A percentile compares a stretch with the other conserved stretches of the same genome.
Conservation (phyloP, 1,284 basidiomycete species). For the Cystobasidium sp. region DNA sequence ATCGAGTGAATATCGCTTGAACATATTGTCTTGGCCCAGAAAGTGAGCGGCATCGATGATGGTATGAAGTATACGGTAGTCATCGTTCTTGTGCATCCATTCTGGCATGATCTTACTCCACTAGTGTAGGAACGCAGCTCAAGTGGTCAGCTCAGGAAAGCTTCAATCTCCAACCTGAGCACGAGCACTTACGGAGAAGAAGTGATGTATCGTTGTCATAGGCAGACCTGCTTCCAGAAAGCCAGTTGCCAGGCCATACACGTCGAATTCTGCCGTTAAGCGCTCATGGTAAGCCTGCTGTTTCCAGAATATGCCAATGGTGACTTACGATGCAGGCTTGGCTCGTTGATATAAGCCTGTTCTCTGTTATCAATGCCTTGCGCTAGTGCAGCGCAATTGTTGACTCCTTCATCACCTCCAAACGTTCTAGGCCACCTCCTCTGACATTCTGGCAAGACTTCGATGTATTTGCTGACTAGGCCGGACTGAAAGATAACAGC, state of each 20-base stretch:
- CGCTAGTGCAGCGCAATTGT: constrained; percentile 11
- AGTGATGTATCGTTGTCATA: constrained; percentile 23
- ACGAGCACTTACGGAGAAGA: constrained; percentile 14
- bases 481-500: not conserved
- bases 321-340: constrained; percentile 24
- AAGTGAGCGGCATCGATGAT: constrained; percentile 16
- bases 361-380: constrained; percentile 2
- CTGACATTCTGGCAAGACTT: constrained; percentile 17
- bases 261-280: constrained; percentile 6
- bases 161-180: too few relatives aligned
- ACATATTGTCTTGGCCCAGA: constrained; percentile 25
- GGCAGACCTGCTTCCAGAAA: constrained; percentile 13
- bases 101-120: constrained; percentile 19
- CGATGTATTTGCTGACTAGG: constrained; percentile 11
- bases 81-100: constrained; percentile 19
- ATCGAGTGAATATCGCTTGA: constrained; percentile 25
- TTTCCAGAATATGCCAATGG: not conserved
- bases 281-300: too few relatives aligned
- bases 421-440: constrained; percentile 12
- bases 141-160: too few relatives aligned
- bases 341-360: constrained; percentile 19
- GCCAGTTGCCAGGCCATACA: constrained; percentile 18
- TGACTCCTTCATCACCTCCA: constrained; percentile 27
- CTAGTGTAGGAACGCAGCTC: too few relatives aligned
- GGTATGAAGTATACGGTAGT: not conserved